phyloP scores from a whole-genome alignment of 257 asterid species.

The Gentiana macrophylla region DNA sequence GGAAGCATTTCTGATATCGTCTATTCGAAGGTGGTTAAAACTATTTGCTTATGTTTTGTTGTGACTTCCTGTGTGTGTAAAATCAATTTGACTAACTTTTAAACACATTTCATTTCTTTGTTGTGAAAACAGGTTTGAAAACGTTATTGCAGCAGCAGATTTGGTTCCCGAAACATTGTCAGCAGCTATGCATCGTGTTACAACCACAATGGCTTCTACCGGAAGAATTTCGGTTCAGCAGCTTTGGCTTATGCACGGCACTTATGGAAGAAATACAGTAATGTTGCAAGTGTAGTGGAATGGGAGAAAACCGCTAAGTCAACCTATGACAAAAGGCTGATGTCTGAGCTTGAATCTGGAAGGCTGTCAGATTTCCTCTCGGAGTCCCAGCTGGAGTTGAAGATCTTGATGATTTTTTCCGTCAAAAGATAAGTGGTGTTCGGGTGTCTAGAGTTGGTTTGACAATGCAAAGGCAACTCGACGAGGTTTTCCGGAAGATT shows the following conservation, averaged over 20 bases:
- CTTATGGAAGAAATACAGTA: slow-evolving; percentile 61
- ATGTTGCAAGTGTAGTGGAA: slow-evolving; percentile 60
- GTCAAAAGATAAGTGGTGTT: slow-evolving; percentile 76
- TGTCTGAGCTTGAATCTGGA: slow-evolving; percentile 75
- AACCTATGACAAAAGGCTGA: slow-evolving; percentile 68
- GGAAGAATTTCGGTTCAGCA: slow-evolving; percentile 69
- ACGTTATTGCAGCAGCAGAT: slow-evolving; percentile 73
- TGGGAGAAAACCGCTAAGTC: slow-evolving; percentile 82
- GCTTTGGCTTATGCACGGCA: slow-evolving; percentile 62
- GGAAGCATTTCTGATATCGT: slow-evolving; percentile 81
- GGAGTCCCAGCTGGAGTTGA: slow-evolving; percentile 96
- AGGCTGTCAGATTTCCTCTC: slow-evolving; percentile 67
- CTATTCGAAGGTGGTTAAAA: slow-evolving; percentile 51
- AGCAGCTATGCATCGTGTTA: slow-evolving; percentile 68
- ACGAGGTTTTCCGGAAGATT: slow-evolving; percentile 57
- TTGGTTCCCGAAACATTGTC: slow-evolving; percentile 80
- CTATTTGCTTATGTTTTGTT: no score
- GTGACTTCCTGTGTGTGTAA: no score
- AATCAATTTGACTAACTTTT: no score
- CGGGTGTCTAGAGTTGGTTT: slow-evolving; percentile 75
- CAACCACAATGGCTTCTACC: slow-evolving; percentile 55
- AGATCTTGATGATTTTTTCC: slow-evolving; percentile 86
- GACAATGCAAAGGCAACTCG: slow-evolving; percentile 79
- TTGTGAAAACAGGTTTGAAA: slow-evolving; percentile 64
- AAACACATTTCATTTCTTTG: no score